Conservation (phyloP, 768 basidiomycete genomes). For the Amanita rubescens region DNA sequence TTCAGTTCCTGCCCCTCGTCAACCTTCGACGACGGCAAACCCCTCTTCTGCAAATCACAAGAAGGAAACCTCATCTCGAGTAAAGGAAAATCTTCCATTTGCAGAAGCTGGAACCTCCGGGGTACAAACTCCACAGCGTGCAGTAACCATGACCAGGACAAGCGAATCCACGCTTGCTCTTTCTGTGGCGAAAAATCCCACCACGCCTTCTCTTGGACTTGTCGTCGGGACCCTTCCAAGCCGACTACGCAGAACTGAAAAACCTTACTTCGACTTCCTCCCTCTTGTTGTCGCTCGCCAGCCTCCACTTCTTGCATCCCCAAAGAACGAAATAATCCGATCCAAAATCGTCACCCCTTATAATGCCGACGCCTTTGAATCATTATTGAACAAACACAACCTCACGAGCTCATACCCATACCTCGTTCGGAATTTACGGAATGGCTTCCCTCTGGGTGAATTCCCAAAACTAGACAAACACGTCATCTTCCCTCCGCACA, state of each 20-base stretch:
- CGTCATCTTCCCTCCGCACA: conserved; percentile 18
- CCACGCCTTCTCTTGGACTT: conserved; percentile 7
- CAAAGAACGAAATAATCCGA: background rate
- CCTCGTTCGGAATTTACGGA: conserved; percentile 11
- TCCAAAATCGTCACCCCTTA: conserved; percentile 14
- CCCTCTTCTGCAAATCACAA: background rate
- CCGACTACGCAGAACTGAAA: background rate
- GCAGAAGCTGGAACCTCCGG: conserved; percentile 8
- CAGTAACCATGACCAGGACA: conserved; percentile 1
- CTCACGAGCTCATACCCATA: conserved; percentile 10
- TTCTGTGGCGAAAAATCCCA: conserved; percentile 7
- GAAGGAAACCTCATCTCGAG: background rate
- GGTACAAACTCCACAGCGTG: background rate
- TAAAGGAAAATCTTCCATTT: conserved; percentile 2
- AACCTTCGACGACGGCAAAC: background rate
- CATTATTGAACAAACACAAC: conserved; percentile 6
- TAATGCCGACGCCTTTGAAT: conserved; percentile 10
- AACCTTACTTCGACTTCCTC: background rate
- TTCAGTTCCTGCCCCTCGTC: background rate
- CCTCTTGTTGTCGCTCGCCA: background rate
- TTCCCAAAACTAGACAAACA: conserved; percentile 14
- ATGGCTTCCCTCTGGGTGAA: conserved; percentile 20
- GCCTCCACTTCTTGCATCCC: background rate
- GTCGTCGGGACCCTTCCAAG: background rate
- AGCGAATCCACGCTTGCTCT: conserved; percentile 6